A percentile compares a stretch with the other conserved stretches of the same genome.
These are phyloP conservation scores for Hypoxylon sp. DNA, from an alignment of 2,329 filamentous ascomycete species.

Conservation along the genomic window DNA sequence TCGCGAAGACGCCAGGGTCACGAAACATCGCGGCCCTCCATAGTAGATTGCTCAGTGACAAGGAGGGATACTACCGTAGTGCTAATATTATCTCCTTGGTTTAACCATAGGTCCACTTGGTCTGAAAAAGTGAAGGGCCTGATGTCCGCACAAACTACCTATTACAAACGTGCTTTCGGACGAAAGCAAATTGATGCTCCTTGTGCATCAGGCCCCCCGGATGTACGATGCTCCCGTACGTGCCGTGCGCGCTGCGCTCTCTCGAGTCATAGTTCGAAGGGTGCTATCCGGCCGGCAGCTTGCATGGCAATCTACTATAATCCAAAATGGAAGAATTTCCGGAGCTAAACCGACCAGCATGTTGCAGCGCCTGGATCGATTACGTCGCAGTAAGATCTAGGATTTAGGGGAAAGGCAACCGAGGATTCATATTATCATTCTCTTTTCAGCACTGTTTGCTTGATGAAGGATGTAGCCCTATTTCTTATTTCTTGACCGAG, in stretches of 20 bases:
- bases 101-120: constrained; percentile 26
- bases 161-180: constrained; percentile 31
- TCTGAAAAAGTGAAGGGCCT: constrained; percentile 17
- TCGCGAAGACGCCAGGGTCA: constrained; percentile 35
- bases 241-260: constrained; percentile 35
- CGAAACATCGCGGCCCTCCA: constrained; percentile 19
- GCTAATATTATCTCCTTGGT: constrained; percentile 24
- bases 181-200: constrained; percentile 42
- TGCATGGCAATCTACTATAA: constrained; percentile 43
- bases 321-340: constrained; percentile 45
- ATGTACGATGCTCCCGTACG: constrained; percentile 38
- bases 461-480: constrained; percentile 41
- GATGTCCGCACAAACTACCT: constrained; percentile 20
- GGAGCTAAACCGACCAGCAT: constrained; percentile 43
- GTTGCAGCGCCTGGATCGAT: constrained; percentile 41
- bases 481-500: constrained; percentile 45
- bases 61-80: constrained; percentile 14
- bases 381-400: constrained; percentile 45
- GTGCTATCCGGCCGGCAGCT: constrained; percentile 44
- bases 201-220: constrained; percentile 34
- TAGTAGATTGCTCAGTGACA: constrained; percentile 19
- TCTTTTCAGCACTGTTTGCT: constrained; percentile 39
- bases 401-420: constrained; percentile 39
- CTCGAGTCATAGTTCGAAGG: constrained; percentile 35
- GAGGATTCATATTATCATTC: constrained; percentile 28